phyloP scores from a whole-genome alignment of 2,329 filamentous ascomycete genomes.

The Rhinocladiella mackenziei region DNA sequence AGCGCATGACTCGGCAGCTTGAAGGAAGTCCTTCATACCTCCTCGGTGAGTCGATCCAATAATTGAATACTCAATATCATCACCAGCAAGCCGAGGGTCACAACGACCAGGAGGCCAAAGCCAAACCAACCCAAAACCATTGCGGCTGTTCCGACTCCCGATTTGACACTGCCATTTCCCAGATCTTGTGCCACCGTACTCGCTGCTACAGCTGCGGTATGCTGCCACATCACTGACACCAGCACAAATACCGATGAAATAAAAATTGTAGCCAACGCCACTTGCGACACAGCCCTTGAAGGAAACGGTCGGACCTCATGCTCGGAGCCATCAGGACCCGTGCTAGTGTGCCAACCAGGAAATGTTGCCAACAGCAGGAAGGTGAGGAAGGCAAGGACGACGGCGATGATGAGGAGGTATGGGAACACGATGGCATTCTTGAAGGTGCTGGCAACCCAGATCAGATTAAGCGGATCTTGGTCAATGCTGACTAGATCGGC shows the following conservation, averaged over 20 bases:
- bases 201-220: constrained; percentile 93
- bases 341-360: constrained; percentile 93
- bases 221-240: constrained; percentile 60
- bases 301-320: constrained; percentile 93
- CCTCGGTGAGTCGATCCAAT: constrained; percentile 57
- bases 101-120: constrained; percentile 86
- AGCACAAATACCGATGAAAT: constrained; percentile 62
- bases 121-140: constrained; percentile 99
- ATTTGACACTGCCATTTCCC: constrained; percentile 80
- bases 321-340: constrained; percentile 73
- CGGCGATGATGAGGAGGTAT: constrained; percentile 94
- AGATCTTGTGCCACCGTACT: constrained; percentile 90
- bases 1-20: constrained; percentile 3
- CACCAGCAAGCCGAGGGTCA: constrained; percentile 87
- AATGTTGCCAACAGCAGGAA: constrained; percentile 94
- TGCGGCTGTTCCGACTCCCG: constrained; percentile 84
- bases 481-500: constrained; percentile 85
- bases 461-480: constrained; percentile 92
- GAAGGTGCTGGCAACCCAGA: constrained; percentile 95
- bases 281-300: constrained; percentile 83
- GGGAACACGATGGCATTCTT: constrained; percentile 99
- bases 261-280: constrained; percentile 88
- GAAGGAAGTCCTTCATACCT: constrained; percentile 28
- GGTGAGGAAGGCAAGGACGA: constrained; percentile 94
- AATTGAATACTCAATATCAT: constrained; percentile 94